Percentiles rank a stretch among this genome's conserved stretches.
These are phyloP conservation scores for Xanthoconium separans DNA, from an alignment of 1,284 basidiomycete genomes.

Conservation along the genomic window DNA sequence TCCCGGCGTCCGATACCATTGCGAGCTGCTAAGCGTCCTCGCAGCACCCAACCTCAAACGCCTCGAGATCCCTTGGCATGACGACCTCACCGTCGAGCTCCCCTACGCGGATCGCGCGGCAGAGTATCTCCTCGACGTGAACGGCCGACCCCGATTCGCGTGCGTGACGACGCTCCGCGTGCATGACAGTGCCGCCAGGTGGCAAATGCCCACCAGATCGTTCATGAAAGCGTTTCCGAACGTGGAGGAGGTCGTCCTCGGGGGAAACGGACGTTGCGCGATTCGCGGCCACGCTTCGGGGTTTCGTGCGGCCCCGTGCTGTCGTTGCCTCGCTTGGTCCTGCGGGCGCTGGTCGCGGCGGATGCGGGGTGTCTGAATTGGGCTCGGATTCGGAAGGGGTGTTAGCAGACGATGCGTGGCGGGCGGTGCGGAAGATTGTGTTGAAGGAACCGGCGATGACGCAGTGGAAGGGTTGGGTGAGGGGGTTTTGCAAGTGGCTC, in stretches of 20 bases:
- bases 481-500: slow-evolving; percentile 20
- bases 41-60: slow-evolving; percentile 13
- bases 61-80: slow-evolving; percentile 25
- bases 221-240: slow-evolving; percentile 21
- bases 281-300: slow-evolving; percentile 16
- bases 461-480: slow-evolving; percentile 20
- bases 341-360: no score
- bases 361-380: background rate
- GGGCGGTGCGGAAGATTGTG: slow-evolving; percentile 9
- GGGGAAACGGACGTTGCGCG: slow-evolving; percentile 13
- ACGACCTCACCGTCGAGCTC: slow-evolving; percentile 14
- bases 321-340: background rate
- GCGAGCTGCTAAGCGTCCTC: slow-evolving; percentile 16
- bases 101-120: slow-evolving; percentile 5
- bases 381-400: background rate
- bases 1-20: slow-evolving; percentile 19
- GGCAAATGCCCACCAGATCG: slow-evolving; percentile 18
- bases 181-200: slow-evolving; percentile 13
- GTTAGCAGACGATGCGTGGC: slow-evolving; percentile 16
- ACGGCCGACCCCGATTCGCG: slow-evolving; percentile 16
- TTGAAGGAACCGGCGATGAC: slow-evolving; percentile 18
- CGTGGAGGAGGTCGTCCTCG: slow-evolving; percentile 16
- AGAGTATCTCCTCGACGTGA: slow-evolving; percentile 12
- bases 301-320: slow-evolving; percentile 4
- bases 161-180: slow-evolving; percentile 16